These are phyloP conservation scores for Lipomyces chichibuensis DNA, from an alignment of 805 yeast genomes.

Conservation along the genomic window DNA sequence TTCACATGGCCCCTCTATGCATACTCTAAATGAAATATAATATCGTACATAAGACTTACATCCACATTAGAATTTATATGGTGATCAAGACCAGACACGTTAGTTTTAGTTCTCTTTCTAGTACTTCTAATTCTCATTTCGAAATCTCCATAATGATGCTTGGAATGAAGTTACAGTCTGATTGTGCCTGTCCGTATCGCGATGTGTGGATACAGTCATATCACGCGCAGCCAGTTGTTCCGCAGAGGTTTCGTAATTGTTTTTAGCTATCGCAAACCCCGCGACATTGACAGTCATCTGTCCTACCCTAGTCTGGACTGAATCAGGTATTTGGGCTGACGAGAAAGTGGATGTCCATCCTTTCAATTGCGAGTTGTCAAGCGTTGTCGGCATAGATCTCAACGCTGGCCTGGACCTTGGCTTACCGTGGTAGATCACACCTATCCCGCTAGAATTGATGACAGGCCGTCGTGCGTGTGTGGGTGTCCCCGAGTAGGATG, in stretches of 20 bases:
- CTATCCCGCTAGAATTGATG: constrained; percentile 3
- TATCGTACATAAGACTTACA: not conserved
- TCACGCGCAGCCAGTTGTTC: not conserved
- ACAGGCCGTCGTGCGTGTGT: not conserved
- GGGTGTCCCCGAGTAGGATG: not conserved
- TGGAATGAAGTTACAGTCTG: not conserved
- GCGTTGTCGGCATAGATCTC: not conserved
- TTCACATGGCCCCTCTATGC: not conserved
- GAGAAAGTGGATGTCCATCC: not conserved
- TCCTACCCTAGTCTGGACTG: not conserved
- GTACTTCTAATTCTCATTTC: not conserved
- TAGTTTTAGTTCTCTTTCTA: not conserved
- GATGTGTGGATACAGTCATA: not conserved
- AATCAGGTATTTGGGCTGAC: not conserved
- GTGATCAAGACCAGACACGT: not conserved
- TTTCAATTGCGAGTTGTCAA: not conserved
- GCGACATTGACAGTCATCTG: not conserved
- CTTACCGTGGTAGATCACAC: not conserved
- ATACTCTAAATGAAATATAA: not conserved
- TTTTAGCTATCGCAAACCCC: not conserved
- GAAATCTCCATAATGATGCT: not conserved
- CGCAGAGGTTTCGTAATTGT: not conserved
- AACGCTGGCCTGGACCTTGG: not conserved
- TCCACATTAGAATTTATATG: not conserved
- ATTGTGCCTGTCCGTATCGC: not conserved